Percentiles rank a stretch among this genome's conserved stretches.
Evolutionary conservation across 768 basidiomycete genomes (phyloP).

Genomic region (Lactarius sp.): DNA sequence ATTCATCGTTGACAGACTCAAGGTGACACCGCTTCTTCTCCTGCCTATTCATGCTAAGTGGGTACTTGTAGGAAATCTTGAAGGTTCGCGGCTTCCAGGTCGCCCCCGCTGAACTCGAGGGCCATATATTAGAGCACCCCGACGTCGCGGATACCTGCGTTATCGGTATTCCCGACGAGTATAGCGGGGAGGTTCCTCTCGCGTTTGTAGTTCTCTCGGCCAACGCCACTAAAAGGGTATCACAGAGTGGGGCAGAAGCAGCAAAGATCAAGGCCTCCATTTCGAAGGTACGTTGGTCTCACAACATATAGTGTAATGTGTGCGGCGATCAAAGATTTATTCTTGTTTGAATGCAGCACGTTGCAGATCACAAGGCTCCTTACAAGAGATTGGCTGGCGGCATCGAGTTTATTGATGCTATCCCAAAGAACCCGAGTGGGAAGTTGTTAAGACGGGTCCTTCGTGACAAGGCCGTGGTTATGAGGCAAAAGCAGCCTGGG

Average conservation of each 20-base stretch:
- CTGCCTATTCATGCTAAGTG: slow-evolving; percentile 23
- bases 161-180: slow-evolving; percentile 62
- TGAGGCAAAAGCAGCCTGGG: slow-evolving; percentile 4
- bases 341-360: slow-evolving; percentile 26
- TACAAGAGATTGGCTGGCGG: slow-evolving; percentile 39
- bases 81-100: slow-evolving; percentile 73
- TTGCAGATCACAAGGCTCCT: slow-evolving; percentile 31
- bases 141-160: slow-evolving; percentile 62
- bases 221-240: slow-evolving; percentile 13
- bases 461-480: slow-evolving; percentile 27
- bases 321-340: background rate
- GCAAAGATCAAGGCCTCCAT: slow-evolving; percentile 21
- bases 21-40: slow-evolving; percentile 33
- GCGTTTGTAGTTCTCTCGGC: slow-evolving; percentile 56
- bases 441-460: slow-evolving; percentile 31
- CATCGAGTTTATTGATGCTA: slow-evolving; percentile 35
- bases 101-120: slow-evolving; percentile 69
- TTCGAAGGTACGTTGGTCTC: slow-evolving; percentile 10
- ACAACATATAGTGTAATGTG: background rate
- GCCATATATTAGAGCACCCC: slow-evolving; percentile 53
- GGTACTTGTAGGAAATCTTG: slow-evolving; percentile 47
- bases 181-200: slow-evolving; percentile 65
- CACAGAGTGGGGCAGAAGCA: background rate
- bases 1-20: slow-evolving; percentile 58
- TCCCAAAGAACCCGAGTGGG: slow-evolving; percentile 34